A percentile compares a stretch with the other conserved stretches of the same genome.
These are phyloP conservation scores for Chaetomium cochliodes DNA, from an alignment of 495 filamentous ascomycete genomes.

Conservation along the genomic window DNA sequence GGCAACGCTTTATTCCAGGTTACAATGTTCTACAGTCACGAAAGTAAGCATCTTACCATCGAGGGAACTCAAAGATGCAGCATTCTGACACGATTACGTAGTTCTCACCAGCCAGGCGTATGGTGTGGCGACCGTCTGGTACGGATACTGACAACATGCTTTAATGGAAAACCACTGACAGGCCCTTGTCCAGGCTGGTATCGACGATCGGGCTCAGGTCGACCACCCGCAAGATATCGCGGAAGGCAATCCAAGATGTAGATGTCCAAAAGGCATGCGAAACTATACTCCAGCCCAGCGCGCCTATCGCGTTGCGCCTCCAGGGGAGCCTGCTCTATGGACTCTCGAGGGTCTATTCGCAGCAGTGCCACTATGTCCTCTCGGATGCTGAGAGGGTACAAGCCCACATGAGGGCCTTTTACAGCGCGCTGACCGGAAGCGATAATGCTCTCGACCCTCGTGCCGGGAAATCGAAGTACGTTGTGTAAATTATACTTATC, in stretches of 20 bases:
- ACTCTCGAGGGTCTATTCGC: conserved; percentile 76
- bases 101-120: conserved; percentile 85
- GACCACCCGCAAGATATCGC: conserved; percentile 68
- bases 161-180: not conserved
- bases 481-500: conserved; percentile 5
- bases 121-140: conserved; percentile 95
- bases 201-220: conserved; percentile 76
- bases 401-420: conserved; percentile 64
- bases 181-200: conserved; percentile 64
- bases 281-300: conserved; percentile 78
- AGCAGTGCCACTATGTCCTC: conserved; percentile 85
- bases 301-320: conserved; percentile 86
- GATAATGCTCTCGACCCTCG: conserved; percentile 62
- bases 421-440: conserved; percentile 45
- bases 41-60: conserved; percentile 54
- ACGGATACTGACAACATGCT: conserved; percentile 31
- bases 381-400: conserved; percentile 76
- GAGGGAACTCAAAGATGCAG: not conserved
- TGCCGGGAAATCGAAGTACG: conserved; percentile 71
- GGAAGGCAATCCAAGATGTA: conserved; percentile 87
- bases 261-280: conserved; percentile 82
- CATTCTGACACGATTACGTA: conserved; percentile 37
- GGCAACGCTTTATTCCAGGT: not conserved
- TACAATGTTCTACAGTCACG: conserved; percentile 89
- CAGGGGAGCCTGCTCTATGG: conserved; percentile 90